Evolutionary conservation across 202 grass and related monocot genomes (phyloP).

Genomic region (Miscanthus sacchariflorus): DNA sequence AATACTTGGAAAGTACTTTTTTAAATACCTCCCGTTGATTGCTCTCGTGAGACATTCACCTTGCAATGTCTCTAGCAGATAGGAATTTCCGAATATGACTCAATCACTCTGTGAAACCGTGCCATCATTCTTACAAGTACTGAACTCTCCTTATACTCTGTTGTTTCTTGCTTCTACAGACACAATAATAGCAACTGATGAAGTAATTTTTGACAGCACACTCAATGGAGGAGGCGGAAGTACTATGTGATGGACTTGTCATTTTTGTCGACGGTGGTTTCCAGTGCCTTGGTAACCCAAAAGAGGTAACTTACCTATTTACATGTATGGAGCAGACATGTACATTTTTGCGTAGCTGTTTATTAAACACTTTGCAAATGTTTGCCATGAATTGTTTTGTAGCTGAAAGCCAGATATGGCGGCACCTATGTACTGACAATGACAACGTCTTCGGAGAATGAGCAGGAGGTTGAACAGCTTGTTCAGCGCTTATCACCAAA

Average conservation of each 20-base stretch:
- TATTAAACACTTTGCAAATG: background rate
- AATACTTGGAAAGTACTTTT: no score
- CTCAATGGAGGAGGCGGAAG: conserved; percentile 97
- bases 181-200: conserved; percentile 3
- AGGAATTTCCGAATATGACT: no score
- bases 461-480: conserved; percentile 74
- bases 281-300: conserved; percentile 80
- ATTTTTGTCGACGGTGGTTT: conserved; percentile 92
- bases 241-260: conserved; percentile 81
- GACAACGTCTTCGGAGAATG: conserved; percentile 75
- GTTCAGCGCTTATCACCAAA: conserved; percentile 72
- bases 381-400: conserved; percentile 16
- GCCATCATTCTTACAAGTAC: conserved; percentile 98
- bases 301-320: conserved; percentile 62
- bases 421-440: conserved; percentile 90
- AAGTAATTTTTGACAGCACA: conserved; percentile 59
- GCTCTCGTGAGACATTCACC: no score
- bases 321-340: conserved; percentile 2
- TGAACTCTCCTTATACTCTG: conserved; percentile 29
- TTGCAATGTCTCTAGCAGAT: no score
- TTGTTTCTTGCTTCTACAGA: conserved; percentile 2
- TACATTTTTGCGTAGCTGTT: background rate
- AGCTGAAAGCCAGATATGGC: conserved; percentile 88
- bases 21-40: no score
- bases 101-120: conserved; percentile 37